Evolutionary conservation across 2,329 filamentous ascomycete genomes (phyloP).

Genomic region (Verticillium klebahnii): DNA sequence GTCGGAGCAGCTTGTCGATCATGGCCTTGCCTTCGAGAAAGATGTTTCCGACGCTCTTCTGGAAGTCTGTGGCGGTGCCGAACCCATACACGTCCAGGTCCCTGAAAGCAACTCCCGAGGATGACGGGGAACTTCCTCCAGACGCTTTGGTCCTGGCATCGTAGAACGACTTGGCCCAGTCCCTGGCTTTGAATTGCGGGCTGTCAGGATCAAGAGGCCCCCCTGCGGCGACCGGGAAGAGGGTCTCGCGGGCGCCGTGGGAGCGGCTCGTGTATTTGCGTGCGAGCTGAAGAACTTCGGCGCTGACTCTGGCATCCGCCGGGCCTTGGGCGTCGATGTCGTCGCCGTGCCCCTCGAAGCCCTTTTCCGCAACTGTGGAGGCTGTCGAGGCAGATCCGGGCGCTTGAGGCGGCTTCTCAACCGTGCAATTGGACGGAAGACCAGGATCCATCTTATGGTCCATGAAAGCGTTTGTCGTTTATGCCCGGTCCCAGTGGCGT

Average conservation of each 20-base stretch:
- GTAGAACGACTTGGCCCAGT: slow-evolving; percentile 37
- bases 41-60: slow-evolving; percentile 36
- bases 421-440: too few relatives aligned
- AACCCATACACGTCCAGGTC: slow-evolving; percentile 38
- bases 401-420: too few relatives aligned
- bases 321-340: too few relatives aligned
- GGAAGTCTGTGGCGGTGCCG: slow-evolving; percentile 34
- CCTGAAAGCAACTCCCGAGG: slow-evolving; percentile 34
- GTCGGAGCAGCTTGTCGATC: slow-evolving; percentile 19
- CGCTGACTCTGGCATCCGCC: slow-evolving; percentile 2
- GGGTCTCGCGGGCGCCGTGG: slow-evolving; percentile 12
- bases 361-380: too few relatives aligned
- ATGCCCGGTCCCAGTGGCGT: too few relatives aligned
- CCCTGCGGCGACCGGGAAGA: slow-evolving; percentile 17
- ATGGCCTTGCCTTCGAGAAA: slow-evolving; percentile 4
- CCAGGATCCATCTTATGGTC: too few relatives aligned
- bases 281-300: slow-evolving; percentile 21
- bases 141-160: slow-evolving; percentile 16
- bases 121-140: slow-evolving; percentile 21
- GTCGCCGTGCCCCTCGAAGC: too few relatives aligned
- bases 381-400: too few relatives aligned
- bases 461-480: too few relatives aligned
- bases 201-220: slow-evolving; percentile 27
- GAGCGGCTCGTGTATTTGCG: slow-evolving; percentile 20
- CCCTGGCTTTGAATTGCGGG: slow-evolving; percentile 32